Base-by-base conservation (phyloP, 1,139 yeast genomes). In the Meyerozyma carpophila region DNA sequence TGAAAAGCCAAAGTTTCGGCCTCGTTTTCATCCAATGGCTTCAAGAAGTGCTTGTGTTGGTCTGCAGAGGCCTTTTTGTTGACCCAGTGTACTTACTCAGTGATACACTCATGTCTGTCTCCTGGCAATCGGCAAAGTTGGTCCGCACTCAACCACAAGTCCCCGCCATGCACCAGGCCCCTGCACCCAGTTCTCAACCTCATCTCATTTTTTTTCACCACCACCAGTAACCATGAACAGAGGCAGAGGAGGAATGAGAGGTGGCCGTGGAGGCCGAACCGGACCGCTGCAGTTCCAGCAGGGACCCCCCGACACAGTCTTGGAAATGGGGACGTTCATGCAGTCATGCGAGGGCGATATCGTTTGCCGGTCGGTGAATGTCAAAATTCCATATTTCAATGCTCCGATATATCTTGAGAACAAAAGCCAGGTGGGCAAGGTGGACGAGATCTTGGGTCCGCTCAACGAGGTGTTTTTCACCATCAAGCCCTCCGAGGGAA, bases 381-480 rank as follows among this genome's bases (percentile, higher is more conserved):
- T 88, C 49, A 93, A 93, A 74, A 78, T 94, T 54, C 99, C 99
- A 57, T 94, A 93, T 68, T 94, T 94, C 79, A 94, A 94, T 70
- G 99, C 99, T 26, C 98, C 98, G 63, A 91, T 94, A 61, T 94
- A 85, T 66, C 79, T 93, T 56, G 98, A 93, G 66, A 93, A 93
- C 77, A 85, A 84, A 76, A 86, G 96, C 27, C 94, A 87, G 62
- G 83, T 94, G 44, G 99, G 99, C 58, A 94, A 94, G 69, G 96
- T 94, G 47, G 99, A 94, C 65, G 99, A 94, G 74, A 93, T 94
- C 53, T 77, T 94, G 57, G 99, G 99, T 43, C 98, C 98, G 44
- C 73, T 94, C 63, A 93, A 93, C 65, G 98, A 94, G 68, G 98
- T 93, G 16, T 91, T 79, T 65, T 94, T 94, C 79, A 94, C 98